Base-by-base conservation (phyloP, 805 yeast genomes). In the Candida methanosorbosa region DNA sequence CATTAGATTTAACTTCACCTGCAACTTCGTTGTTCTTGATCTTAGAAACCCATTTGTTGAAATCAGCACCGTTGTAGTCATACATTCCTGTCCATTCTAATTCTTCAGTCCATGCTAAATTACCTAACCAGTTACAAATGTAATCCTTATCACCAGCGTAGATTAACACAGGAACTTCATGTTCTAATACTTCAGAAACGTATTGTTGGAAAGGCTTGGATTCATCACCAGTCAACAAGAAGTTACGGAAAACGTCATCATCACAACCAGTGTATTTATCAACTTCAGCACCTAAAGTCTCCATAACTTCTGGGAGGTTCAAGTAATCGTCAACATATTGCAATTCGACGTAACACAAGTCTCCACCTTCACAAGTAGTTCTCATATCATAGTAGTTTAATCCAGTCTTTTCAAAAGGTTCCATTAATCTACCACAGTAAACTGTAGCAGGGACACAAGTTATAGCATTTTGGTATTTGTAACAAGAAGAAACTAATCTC, bases 91-190 rank as follows among this genome's bases (percentile, higher is more conserved):
- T 30, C 59, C 59, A 54, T 50, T 81, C 82, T 36, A 86, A 68
- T 32, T 63, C 72, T 52, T 82, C 68, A 25, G 90, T 68, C 94
- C 95, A 84, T 13, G 81, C 92, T 52, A 77, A 74, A 58, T 87
- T 87, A 44, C 97, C 97, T 52, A 90, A 71, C 96, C 96, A 88
- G 66, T 90, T 88, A 65, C 97, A 88, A 54, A 88, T 88, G 61
- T 79, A 88, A 61, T 88, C 97, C 63, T 86, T 85, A 64, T 88
- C 96, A 54, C 97, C 97, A 13, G 95, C 95, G 50, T 88, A 90
- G 42, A 90, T 70, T 56, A 90, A 70, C 18, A 87, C 88, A 3
- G 96, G 96, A 33, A 88, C 50, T 9, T 70, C 81, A 18, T 69
- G 56, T 42, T 86, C 87, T 46, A 90, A 70, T 41, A 87, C 62